Base-by-base conservation (phyloP, 768 basidiomycete genomes). In the Mycena leptocephala region DNA sequence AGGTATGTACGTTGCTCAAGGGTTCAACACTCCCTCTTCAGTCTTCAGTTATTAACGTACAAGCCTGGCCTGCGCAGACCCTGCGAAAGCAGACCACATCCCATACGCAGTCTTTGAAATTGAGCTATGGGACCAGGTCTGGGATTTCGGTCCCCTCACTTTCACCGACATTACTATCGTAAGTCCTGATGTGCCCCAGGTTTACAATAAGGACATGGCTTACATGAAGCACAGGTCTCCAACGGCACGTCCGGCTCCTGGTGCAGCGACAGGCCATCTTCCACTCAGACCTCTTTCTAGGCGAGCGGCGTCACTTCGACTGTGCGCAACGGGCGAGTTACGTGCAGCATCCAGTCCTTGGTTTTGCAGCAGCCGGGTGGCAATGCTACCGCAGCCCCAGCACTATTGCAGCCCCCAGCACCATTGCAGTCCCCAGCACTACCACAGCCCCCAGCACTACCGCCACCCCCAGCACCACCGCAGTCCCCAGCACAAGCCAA, bases 221-320 rank as follows among this genome's bases (percentile, higher is more conserved):
- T n/a, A n/a, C n/a, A n/a, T n/a, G n/a, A 55, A 55, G 8, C 66
- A 48, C 32, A 68, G 66, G 66, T 68, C 53, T 53, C 66, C 66
- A 68, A 20, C 53, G 66, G 66, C 48, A 56, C 66, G 51, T 68
- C 66, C 35, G 56, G 51, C 53, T 68, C 53, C 66, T 68, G 66
- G 66, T 68, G 66, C 66, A 68, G 53, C 33, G 66, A 68, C 53
- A 35, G 51, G 35, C 66, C 66, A 68, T 55, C 51, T 55, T 37
- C 66, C 35, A 55, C 18, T 26, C 33, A 68, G 37, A 68, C 66
- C 66, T 37, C 66, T 26, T 68, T 68, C 51, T 22, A 68, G n/a
- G 66, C 53, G n/a, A 68, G 66, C 66, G 66, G 66, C 53, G 66
- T 68, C 66, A 68, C 48, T 56, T 55, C 53, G 24, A 55, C 66